These are phyloP conservation scores for Mollisia scopiformis DNA, from an alignment of 2,329 filamentous ascomycete species.

Conservation along the genomic window DNA sequence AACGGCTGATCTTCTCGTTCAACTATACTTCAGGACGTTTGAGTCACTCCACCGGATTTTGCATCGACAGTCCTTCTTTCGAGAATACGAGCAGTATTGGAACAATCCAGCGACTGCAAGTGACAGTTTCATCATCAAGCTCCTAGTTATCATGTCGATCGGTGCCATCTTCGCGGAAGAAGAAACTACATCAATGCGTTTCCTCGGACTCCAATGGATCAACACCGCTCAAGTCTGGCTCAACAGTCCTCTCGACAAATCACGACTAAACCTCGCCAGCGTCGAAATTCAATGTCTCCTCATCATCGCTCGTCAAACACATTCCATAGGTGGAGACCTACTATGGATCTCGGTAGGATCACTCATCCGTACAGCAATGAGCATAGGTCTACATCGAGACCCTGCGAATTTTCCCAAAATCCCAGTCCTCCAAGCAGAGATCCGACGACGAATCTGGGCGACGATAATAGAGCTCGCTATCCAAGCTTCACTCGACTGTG, in stretches of 20 bases:
- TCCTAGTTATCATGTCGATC: conserved; percentile 31
- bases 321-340: conserved; percentile 52
- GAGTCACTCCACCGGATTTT: conserved; percentile 48
- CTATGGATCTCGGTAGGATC: conserved; percentile 55
- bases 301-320: conserved; percentile 51
- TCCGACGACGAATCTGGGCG: conserved; percentile 59
- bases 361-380: conserved; percentile 55
- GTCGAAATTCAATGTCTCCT: conserved; percentile 58
- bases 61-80: conserved; percentile 48
- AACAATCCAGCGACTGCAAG: conserved; percentile 26
- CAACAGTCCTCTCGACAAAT: conserved; percentile 44
- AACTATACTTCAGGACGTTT: conserved; percentile 46
- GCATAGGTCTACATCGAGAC: conserved; percentile 62
- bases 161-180: conserved; percentile 19
- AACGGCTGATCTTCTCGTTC: conserved; percentile 40
- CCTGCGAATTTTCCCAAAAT: conserved; percentile 52
- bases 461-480: conserved; percentile 58
- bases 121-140: conserved; percentile 21
- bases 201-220: conserved; percentile 27
- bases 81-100: conserved; percentile 47
- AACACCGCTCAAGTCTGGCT: conserved; percentile 29
- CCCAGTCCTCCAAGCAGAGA: conserved; percentile 51
- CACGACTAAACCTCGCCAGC: conserved; percentile 48
- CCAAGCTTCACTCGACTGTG: conserved; percentile 53
- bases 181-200: conserved; percentile 2